Percentiles rank a stretch among this genome's conserved stretches.
These are phyloP conservation scores for Aspergillaceae sp. DNA, from an alignment of 2,329 filamentous ascomycete species.

Conservation along the genomic window DNA sequence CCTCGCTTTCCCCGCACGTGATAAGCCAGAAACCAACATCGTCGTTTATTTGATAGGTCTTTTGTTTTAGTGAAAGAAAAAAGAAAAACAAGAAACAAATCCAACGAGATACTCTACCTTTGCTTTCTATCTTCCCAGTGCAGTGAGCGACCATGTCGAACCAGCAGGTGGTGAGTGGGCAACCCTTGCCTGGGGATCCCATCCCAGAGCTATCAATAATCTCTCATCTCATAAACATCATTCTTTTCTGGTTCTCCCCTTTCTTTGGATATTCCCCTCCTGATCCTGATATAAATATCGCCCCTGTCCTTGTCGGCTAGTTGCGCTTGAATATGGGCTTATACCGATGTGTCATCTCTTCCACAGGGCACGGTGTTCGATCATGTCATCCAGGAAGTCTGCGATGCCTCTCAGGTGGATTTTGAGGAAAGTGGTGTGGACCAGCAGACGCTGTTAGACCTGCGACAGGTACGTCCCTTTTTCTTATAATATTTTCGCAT, in stretches of 20 bases:
- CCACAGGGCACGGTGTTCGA: constrained; percentile 67
- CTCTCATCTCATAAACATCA: too few species aligned
- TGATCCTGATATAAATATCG: neutral
- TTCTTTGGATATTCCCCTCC: constrained; percentile 1
- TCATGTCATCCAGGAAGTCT: constrained; percentile 87
- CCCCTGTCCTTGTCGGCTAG: too few species aligned
- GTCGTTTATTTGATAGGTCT: constrained; percentile 4
- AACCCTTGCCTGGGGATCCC: neutral
- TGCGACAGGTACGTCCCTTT: constrained; percentile 65
- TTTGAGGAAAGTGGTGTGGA: constrained; percentile 96
- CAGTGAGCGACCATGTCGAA: constrained; percentile 35
- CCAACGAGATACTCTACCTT: constrained; percentile 4
- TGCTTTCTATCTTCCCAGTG: constrained; percentile 1
- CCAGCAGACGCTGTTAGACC: constrained; percentile 72
- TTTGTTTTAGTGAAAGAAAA: constrained; percentile 4
- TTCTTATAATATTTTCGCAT: constrained; percentile 3
- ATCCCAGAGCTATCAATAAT: neutral
- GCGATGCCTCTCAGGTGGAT: constrained; percentile 82
- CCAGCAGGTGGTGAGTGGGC: constrained; percentile 40
- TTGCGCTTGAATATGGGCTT: too few species aligned
- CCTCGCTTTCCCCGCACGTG: constrained; percentile 2
- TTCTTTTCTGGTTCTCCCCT: neutral
- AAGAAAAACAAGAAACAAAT: constrained; percentile 1
- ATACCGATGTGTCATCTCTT: constrained; percentile 5
- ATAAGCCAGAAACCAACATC: constrained; percentile 6